Percentiles rank a stretch among this genome's conserved stretches.
phyloP scores from a whole-genome alignment of 805 yeast species.

The Wickerhamomyces strasburgensis region DNA sequence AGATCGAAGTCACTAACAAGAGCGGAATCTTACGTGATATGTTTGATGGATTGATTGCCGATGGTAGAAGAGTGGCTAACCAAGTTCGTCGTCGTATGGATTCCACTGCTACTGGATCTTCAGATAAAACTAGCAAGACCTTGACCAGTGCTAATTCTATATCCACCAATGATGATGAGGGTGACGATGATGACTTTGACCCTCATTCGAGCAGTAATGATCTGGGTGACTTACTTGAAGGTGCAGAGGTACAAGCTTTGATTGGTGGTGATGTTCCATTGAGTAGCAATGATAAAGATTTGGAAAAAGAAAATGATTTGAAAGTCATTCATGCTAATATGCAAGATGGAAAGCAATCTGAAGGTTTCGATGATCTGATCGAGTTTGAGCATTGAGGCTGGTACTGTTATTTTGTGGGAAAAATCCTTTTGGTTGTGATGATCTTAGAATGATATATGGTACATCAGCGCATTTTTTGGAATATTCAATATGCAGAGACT shows the following conservation, averaged over 20 bases:
- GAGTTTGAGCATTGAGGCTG: constrained; percentile 35
- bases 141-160: constrained; percentile 7
- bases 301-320: constrained; percentile 21
- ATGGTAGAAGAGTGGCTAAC: constrained; percentile 86
- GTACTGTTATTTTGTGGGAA: too few relatives aligned
- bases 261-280: constrained; percentile 30
- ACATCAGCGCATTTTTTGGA: too few relatives aligned
- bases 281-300: constrained; percentile 6
- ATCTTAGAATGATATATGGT: too few relatives aligned
- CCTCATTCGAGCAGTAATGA: constrained; percentile 37
- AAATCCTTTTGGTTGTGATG: too few relatives aligned
- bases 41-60: constrained; percentile 87
- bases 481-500: too few relatives aligned
- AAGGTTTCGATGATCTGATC: constrained; percentile 29
- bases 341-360: constrained; percentile 3
- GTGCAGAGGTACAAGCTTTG: constrained; percentile 43
- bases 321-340: constrained; percentile 27
- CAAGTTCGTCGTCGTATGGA: constrained; percentile 88
- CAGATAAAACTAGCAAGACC: constrained; percentile 7
- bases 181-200: constrained; percentile 49
- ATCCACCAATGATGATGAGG: constrained; percentile 15
- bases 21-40: constrained; percentile 70
- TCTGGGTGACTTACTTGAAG: constrained; percentile 41
- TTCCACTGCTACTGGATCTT: constrained; percentile 41
- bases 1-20: constrained; percentile 38